Percentiles rank a stretch among this genome's conserved stretches.
Evolutionary conservation across 2,329 filamentous ascomycete species (phyloP).

Genomic region (Allantophomopsis cytisporea): DNA sequence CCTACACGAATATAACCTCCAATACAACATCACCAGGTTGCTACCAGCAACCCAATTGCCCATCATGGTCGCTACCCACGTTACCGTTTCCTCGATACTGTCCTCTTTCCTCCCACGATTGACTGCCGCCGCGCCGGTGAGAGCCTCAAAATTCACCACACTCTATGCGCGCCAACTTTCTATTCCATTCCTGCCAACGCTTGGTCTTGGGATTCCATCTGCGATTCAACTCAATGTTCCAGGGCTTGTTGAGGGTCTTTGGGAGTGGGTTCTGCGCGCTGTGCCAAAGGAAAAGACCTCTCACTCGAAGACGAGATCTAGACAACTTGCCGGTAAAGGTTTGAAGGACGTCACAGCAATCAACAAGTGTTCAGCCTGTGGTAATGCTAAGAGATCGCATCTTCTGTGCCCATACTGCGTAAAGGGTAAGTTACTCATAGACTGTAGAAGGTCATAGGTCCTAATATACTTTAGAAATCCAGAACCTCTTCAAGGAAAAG

Average conservation of each 20-base stretch:
- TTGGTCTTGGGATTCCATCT: conserved; percentile 44
- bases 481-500: conserved; percentile 13
- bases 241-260: conserved; percentile 65
- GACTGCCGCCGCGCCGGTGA: conserved; percentile 25
- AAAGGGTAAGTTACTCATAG: conserved; percentile 43
- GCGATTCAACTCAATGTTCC: conserved; percentile 48
- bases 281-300: conserved; percentile 99
- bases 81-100: conserved; percentile 23
- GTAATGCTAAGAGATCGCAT: conserved; percentile 77
- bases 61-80: conserved; percentile 31
- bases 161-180: conserved; percentile 31
- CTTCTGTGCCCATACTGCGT: conserved; percentile 80
- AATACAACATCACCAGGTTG: too few relatives aligned
- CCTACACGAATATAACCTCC: too few relatives aligned
- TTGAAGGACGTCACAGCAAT: conserved; percentile 80
- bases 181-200: conserved; percentile 34
- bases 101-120: conserved; percentile 42
- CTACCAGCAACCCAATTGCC: too few relatives aligned
- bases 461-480: conserved; percentile 12
- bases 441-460: not conserved
- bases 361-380: conserved; percentile 83
- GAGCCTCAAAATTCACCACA: conserved; percentile 27
- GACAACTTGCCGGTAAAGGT: conserved; percentile 92
- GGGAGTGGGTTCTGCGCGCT: conserved; percentile 83
- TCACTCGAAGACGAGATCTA: conserved; percentile 84